Base-by-base conservation (phyloP, 2,329 filamentous ascomycete genomes). In the Dothiorella sarmentorum region DNA sequence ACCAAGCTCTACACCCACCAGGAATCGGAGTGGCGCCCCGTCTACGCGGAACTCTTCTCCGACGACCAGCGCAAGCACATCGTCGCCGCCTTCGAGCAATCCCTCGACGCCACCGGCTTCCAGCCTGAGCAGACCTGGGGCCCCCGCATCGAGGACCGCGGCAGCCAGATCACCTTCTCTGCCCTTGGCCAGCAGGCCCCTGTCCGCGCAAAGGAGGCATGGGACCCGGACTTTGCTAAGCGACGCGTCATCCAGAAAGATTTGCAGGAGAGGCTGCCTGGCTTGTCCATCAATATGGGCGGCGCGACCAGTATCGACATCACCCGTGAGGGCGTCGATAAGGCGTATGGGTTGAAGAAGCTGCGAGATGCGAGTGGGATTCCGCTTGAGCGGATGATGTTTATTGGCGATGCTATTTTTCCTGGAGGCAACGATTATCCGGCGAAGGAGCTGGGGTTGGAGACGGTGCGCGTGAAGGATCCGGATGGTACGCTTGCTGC, bases 141-240 rank as follows among this genome's bases (percentile, higher is more conserved):
- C 20, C 63, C 70, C 57, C 65, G 71, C 37, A 74, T 76, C 60
- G 74, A 76, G 59, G 73, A 76, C 60, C 74, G 74, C 43, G 74
- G 73, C 27, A 73, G 71, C 63, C 73, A 76, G 65, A 75, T 76
- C 55, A 76, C 73, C 11, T 75, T 76, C 62, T 75, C 73, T 1
- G 73, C 73, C 2, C 72, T 76, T 1, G 74, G 74, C 40, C 74
- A 75, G 63, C 61, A 73, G 60, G 72, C 74, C 6, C 73, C 74
- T n/a, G 63, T 73, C 7, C 35, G 42, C 6, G 70, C 63, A 11
- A 76, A 76, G 63, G 65, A 73, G 62, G 53, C 57, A 22, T 76
- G 74, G 73, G 74, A 76, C 52, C 71, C 73, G 1, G 67, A 75
- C 56, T 74, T 75, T 59, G 71, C 67, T 24, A 75, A 76, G 64